Percentiles rank a stretch among this genome's conserved stretches.
phyloP scores from a whole-genome alignment of 1,139 yeast genomes.

The Martiniozyma asiatica region DNA sequence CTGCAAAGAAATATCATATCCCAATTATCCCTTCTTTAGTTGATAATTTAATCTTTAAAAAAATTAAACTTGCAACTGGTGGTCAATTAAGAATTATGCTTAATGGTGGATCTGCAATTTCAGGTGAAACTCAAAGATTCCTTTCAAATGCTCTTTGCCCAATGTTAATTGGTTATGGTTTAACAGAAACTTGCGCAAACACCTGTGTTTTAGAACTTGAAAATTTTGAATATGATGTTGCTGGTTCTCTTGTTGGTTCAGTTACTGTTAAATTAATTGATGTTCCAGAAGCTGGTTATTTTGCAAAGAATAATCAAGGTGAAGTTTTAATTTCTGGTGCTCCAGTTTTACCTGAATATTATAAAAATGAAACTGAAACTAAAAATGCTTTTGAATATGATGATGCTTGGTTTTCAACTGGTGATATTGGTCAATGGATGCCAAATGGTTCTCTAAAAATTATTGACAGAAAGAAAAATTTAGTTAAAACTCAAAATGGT shows the following conservation, averaged over 20 bases:
- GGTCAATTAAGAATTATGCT: slow-evolving; percentile 64
- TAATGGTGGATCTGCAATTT: slow-evolving; percentile 93
- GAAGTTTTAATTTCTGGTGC: slow-evolving; percentile 76
- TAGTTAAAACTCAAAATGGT: slow-evolving; percentile 92
- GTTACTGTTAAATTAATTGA: slow-evolving; percentile 84
- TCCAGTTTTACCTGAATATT: slow-evolving; percentile 66
- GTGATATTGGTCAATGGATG: slow-evolving; percentile 96
- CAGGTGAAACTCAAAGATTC: slow-evolving; percentile 77
- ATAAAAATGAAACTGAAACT: slow-evolving; percentile 75
- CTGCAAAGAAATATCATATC: slow-evolving; percentile 48
- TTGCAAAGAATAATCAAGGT: slow-evolving; percentile 86
- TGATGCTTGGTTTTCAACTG: slow-evolving; percentile 89
- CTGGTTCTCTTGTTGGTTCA: slow-evolving; percentile 76
- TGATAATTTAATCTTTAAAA: slow-evolving; percentile 68
- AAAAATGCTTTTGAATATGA: slow-evolving; percentile 63
- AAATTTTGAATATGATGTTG: slow-evolving; percentile 58
- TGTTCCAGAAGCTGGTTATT: slow-evolving; percentile 86
- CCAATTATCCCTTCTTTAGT: slow-evolving; percentile 66
- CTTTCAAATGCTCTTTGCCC: slow-evolving; percentile 71
- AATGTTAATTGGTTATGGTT: slow-evolving; percentile 89
- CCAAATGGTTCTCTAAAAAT: slow-evolving; percentile 64
- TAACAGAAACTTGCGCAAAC: slow-evolving; percentile 94
- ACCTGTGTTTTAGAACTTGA: slow-evolving; percentile 57
- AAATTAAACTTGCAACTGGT: slow-evolving; percentile 91
- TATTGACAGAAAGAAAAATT: slow-evolving; percentile 91